These are phyloP conservation scores for Apiotrichum akiyoshidainum DNA, from an alignment of 1,284 basidiomycete genomes.

Conservation along the genomic window DNA sequence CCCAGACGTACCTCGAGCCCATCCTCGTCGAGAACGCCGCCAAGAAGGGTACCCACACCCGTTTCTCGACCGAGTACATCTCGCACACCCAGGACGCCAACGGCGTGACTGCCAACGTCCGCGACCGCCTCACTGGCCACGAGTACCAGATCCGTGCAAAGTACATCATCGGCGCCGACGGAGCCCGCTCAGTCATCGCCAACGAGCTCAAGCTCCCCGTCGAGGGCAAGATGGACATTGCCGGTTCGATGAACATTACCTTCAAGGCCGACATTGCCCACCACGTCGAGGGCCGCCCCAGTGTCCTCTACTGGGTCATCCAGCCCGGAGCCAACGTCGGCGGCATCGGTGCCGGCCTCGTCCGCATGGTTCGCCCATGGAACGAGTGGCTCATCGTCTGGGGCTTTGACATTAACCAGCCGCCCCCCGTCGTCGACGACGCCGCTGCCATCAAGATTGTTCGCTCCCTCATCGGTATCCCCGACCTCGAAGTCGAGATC, in stretches of 20 bases:
- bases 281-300: slow-evolving; percentile 12
- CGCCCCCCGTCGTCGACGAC: slow-evolving; percentile 16
- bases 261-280: slow-evolving; percentile 19
- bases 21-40: slow-evolving; percentile 11
- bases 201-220: slow-evolving; percentile 15
- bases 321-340: slow-evolving; percentile 20
- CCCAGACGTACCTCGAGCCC: slow-evolving; percentile 22
- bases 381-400: slow-evolving; percentile 21
- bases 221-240: slow-evolving; percentile 19
- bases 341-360: slow-evolving; percentile 18
- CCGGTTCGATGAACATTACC: slow-evolving; percentile 20
- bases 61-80: slow-evolving; percentile 19
- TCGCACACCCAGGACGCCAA: slow-evolving; percentile 17
- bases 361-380: slow-evolving; percentile 21
- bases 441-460: slow-evolving; percentile 10
- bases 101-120: slow-evolving; percentile 13
- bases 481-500: slow-evolving; percentile 20
- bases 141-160: slow-evolving; percentile 16
- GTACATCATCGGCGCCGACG: slow-evolving; percentile 20
- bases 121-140: slow-evolving; percentile 17
- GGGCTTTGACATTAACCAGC: slow-evolving; percentile 18
- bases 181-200: slow-evolving; percentile 16
- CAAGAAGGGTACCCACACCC: slow-evolving; percentile 19
- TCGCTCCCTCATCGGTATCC: slow-evolving; percentile 15
- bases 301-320: slow-evolving; percentile 22